Base-by-base conservation (phyloP, 495 filamentous ascomycete species). In the Talaromyces proteolyticus region DNA sequence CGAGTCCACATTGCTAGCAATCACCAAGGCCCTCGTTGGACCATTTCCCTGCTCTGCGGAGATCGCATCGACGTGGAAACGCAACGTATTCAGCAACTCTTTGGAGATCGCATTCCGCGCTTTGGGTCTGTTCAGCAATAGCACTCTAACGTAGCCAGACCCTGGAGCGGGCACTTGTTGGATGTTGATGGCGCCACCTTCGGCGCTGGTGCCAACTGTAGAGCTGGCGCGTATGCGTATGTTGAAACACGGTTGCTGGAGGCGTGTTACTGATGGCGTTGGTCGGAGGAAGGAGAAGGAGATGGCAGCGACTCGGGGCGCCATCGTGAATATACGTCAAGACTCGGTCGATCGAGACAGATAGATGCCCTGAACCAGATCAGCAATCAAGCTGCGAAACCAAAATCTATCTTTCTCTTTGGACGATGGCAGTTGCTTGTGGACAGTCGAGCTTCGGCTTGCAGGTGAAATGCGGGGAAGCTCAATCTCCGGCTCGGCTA, bases 71-170 rank as follows among this genome's bases (percentile, higher is more conserved):
- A 96, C 76, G 45, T 93, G 77, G n/a, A 77, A 65, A 20, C 76
- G 71, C 19, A 98, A 77, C 11, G 84, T 77, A 6, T 76, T 63
- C 46, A 98, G 75, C 25, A 98, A 74, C 34, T 81, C 79, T 42
- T 73, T 75, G 0, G 92, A 96, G 66, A 98, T 86, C 42, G 93
- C 91, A 60, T 98, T 98, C 53, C 89, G 85, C 36, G 89, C 86
- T 1, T 76, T 60, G 3, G 91, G 93, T 11, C 88, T 81, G 67
- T 95, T 88, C 55, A 98, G 82, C 45, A 89, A 84, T 46, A 98
- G 78, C 53, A 97, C 78, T 39, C 87, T 84, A 63, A 98, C 92
- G 67, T 84, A 84, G 50, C 93, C 93, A 4, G 80, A 79, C 56
- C 86, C 82, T 0, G 93, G 86, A 0, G 93, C 88, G 34, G 85